These are phyloP conservation scores for Aureobasidium musti DNA, from an alignment of 2,329 filamentous ascomycete genomes.

Conservation along the genomic window DNA sequence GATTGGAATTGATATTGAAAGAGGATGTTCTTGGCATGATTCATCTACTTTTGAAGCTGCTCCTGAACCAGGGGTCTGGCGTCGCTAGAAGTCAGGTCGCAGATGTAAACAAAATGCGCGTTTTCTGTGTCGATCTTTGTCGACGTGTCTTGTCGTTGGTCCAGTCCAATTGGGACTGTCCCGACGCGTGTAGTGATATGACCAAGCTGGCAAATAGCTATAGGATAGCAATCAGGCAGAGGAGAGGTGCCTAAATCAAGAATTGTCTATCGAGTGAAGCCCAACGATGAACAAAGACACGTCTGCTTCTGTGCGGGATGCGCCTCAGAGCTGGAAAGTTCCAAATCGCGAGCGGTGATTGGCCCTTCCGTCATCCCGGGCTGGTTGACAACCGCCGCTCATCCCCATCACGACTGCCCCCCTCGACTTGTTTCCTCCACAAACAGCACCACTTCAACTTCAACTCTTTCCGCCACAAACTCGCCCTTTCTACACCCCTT, in stretches of 20 bases:
- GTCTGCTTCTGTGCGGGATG: slow-evolving; percentile 21
- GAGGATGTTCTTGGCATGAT: slow-evolving; percentile 17
- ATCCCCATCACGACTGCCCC: slow-evolving; percentile 17
- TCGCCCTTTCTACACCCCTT: slow-evolving; percentile 9
- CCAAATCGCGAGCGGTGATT: slow-evolving; percentile 21
- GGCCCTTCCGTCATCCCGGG: slow-evolving; percentile 9
- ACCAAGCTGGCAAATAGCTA: neutral
- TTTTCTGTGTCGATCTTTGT: slow-evolving; percentile 8
- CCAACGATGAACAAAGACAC: slow-evolving; percentile 26
- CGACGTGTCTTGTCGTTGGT: slow-evolving; percentile 1
- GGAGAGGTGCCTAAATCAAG: neutral
- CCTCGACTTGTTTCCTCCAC: slow-evolving; percentile 25
- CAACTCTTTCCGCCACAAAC: slow-evolving; percentile 4
- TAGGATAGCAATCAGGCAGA: slow-evolving; percentile 5
- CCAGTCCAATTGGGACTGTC: neutral
- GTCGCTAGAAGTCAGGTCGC: neutral
- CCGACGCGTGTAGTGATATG: neutral
- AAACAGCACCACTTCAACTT: slow-evolving; percentile 16
- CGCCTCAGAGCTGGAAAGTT: slow-evolving; percentile 18
- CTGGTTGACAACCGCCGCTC: slow-evolving; percentile 12
- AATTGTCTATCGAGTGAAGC: neutral
- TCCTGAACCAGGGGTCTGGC: neutral
- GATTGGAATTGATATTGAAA: slow-evolving; percentile 1
- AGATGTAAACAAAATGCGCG: slow-evolving; percentile 18
- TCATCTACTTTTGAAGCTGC: neutral